Evolutionary conservation across 2,329 filamentous ascomycete genomes (phyloP), one percentile per base, ranked within the genome.

Genomic region (Diaporthe sp.): DNA sequence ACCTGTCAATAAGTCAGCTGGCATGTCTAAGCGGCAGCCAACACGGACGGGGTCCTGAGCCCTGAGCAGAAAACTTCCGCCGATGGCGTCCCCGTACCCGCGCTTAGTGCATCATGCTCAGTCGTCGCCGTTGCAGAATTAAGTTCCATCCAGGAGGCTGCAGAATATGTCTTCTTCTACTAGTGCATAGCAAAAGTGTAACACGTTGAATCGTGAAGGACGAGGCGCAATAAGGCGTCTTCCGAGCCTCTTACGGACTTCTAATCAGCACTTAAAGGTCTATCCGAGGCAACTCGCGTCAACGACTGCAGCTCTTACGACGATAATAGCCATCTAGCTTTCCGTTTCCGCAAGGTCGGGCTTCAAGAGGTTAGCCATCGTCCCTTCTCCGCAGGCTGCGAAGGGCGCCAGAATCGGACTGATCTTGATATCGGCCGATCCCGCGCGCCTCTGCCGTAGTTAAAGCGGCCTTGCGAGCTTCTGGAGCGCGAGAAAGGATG

Each of bases 1-100:
- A 68, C 46, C 65, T 68, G 65, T 68, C 65, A 68, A 25, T 39
- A 51, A 68, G 65, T 68, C 65, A 37, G 65, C 46, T 53, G 65
- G 65, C 46, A 68, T 68, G 65, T 68, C 65, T 53, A 68, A 68
- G 65, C 65, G 62, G 46, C 65, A 34, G 46, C 65, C 65, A 68
- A 53, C 65, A 68, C 65, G 46, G 46, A 53, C 46, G 31, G 31
- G 31, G 65, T 13, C 65, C 46, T 37, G 46, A 68, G 62, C 62
- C 31, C 31, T 12, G 22, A 12, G 39, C 19, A 51, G 31, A 53
- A 37, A 53, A 9, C 5, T 51, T 53, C 31, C 22, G 46, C 65
- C 31, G 46, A 37, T 53, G n/a, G 22, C 49, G 34, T 19, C 22
- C 46, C 65, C 31, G 4, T 53, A 39, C 62, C 62, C 62, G 62